phyloP scores from a whole-genome alignment of 176 grass and related monocot species.

The Elaeis guineensis region DNA sequence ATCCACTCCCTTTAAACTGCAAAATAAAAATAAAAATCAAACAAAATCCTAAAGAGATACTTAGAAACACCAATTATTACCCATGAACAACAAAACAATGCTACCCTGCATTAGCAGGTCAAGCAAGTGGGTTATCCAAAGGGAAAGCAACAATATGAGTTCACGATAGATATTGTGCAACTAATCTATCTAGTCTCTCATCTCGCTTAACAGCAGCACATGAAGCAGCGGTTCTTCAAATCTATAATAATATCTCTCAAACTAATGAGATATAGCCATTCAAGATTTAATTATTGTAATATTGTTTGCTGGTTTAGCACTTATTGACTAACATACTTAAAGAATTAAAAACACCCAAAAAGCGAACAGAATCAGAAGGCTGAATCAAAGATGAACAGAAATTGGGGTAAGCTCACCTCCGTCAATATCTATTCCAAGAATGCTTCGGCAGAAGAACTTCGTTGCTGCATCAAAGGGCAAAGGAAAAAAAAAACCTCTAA shows the following conservation, averaged over 20 bases:
- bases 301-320: too few relatives aligned
- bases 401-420: constrained; percentile 29
- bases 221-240: too few relatives aligned
- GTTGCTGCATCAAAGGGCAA: constrained; percentile 44
- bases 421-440: constrained; percentile 90
- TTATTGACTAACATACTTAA: too few relatives aligned
- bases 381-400: background rate
- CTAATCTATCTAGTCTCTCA: too few relatives aligned
- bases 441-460: constrained; percentile 78
- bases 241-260: too few relatives aligned
- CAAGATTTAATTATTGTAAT: too few relatives aligned
- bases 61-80: background rate
- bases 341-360: too few relatives aligned
- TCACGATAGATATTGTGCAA: background rate
- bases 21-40: constrained; percentile 15
- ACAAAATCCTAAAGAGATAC: constrained; percentile 8
- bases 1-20: constrained; percentile 22
- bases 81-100: constrained; percentile 6
- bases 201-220: too few relatives aligned
- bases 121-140: constrained; percentile 21
- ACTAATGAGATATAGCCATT: too few relatives aligned
- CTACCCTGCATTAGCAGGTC: background rate
- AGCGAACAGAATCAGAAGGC: too few relatives aligned
- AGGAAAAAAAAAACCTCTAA: constrained; percentile 4
- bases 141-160: constrained; percentile 3